These are phyloP conservation scores for Ceratocystis cacaofunesta DNA, from an alignment of 2,329 filamentous ascomycete genomes.

Conservation along the genomic window DNA sequence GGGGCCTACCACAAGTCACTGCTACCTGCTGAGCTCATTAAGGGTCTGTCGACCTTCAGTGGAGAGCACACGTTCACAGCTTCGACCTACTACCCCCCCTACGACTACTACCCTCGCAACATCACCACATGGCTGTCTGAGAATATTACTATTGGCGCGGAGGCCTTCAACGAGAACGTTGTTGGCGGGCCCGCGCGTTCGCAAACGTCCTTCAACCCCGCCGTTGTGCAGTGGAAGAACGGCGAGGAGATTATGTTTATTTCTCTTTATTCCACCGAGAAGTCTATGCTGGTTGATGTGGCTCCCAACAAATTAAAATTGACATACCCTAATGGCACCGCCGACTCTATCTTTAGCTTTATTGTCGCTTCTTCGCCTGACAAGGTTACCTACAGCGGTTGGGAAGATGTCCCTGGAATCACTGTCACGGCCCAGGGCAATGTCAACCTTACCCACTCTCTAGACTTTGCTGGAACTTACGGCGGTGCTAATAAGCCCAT, in stretches of 20 bases:
- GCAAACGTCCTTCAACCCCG: constrained; percentile 40
- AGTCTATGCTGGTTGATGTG: constrained; percentile 28
- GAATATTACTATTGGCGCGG: constrained; percentile 44
- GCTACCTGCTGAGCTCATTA: constrained; percentile 28
- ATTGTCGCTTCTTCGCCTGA: constrained; percentile 33
- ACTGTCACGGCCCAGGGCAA: constrained; percentile 32
- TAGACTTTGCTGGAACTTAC: constrained; percentile 30
- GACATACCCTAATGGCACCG: constrained; percentile 38
- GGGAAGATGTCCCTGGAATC: constrained; percentile 35
- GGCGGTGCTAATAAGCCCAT: constrained; percentile 24
- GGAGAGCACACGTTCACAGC: constrained; percentile 39
- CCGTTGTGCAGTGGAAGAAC: constrained; percentile 43
- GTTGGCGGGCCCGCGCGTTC: constrained; percentile 40
- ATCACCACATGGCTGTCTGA: constrained; percentile 43
- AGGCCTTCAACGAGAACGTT: constrained; percentile 40
- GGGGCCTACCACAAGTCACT: constrained; percentile 34
- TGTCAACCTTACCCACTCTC: constrained; percentile 26
- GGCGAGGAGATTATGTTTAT: constrained; percentile 25
- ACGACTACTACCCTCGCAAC: constrained; percentile 41
- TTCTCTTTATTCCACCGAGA: constrained; percentile 28
- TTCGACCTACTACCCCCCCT: constrained; percentile 42
- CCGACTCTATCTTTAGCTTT: constrained; percentile 35
- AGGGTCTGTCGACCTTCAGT: constrained; percentile 31
- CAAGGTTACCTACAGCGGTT: constrained; percentile 30
- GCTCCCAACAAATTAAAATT: constrained; percentile 31